These are phyloP conservation scores for Claviceps monticola DNA, from an alignment of 2,329 filamentous ascomycete genomes.

Conservation along the genomic window DNA sequence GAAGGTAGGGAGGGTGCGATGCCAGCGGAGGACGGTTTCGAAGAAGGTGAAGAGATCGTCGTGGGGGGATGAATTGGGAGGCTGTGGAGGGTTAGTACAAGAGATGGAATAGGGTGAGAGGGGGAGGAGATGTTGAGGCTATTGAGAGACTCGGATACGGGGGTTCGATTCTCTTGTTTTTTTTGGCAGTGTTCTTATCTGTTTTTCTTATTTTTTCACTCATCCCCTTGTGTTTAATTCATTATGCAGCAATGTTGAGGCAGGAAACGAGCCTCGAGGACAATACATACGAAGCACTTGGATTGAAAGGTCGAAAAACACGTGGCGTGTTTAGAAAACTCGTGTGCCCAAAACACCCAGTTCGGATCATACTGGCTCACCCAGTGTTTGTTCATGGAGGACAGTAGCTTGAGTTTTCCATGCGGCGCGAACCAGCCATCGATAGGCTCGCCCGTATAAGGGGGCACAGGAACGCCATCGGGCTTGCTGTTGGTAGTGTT, in stretches of 20 bases:
- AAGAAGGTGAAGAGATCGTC: slow-evolving; percentile 51
- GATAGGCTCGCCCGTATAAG: slow-evolving; percentile 45
- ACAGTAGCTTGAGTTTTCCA: slow-evolving; percentile 44
- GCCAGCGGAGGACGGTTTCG: slow-evolving; percentile 44
- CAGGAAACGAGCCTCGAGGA: neutral
- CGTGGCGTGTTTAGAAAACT: slow-evolving; percentile 55
- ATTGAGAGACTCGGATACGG: no score
- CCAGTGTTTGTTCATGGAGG: slow-evolving; percentile 55
- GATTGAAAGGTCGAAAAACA: slow-evolving; percentile 53
- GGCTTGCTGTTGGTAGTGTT: slow-evolving; percentile 47
- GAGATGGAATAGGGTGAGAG: slow-evolving; percentile 1
- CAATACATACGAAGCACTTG: slow-evolving; percentile 38
- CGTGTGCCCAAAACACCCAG: slow-evolving; percentile 49
- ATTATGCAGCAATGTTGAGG: neutral
- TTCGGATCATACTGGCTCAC: slow-evolving; percentile 42
- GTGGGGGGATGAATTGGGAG: slow-evolving; percentile 39
- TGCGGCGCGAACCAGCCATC: slow-evolving; percentile 44
- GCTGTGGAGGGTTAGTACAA: slow-evolving; percentile 13
- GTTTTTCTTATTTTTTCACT: no score
- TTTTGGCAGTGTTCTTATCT: neutral
- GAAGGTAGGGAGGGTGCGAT: slow-evolving; percentile 44
- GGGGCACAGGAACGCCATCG: slow-evolving; percentile 37
- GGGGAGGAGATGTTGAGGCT: slow-evolving; percentile 18
- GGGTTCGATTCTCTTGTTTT: neutral
- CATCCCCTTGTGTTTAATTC: neutral